Conservation (phyloP, 2,329 filamentous ascomycete genomes). For the Monosporascus sp. region DNA sequence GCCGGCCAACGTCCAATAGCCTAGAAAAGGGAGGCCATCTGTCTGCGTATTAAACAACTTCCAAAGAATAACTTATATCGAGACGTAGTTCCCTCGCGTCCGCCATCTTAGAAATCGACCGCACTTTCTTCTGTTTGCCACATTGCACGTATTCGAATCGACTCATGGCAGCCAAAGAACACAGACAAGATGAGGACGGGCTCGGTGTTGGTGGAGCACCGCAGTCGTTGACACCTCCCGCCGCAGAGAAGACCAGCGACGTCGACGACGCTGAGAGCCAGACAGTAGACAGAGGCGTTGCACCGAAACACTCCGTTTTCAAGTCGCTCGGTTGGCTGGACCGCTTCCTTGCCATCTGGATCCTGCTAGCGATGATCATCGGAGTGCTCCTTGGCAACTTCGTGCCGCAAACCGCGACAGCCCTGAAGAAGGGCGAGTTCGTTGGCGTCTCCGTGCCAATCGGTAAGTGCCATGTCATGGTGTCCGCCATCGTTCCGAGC, state of each 20-base stretch:
- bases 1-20: neutral
- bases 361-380: slow-evolving; percentile 70
- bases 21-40: too few species aligned
- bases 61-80: too few species aligned
- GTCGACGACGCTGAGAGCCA: slow-evolving; percentile 8
- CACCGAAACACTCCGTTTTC: slow-evolving; percentile 36
- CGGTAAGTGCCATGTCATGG: slow-evolving; percentile 8
- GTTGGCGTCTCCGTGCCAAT: slow-evolving; percentile 43
- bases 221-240: neutral
- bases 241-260: neutral
- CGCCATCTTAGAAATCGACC: too few species aligned
- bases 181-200: neutral
- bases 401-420: slow-evolving; percentile 54
- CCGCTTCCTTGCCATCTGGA: slow-evolving; percentile 65
- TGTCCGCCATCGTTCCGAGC: neutral
- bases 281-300: neutral
- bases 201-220: neutral
- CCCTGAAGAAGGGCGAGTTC: slow-evolving; percentile 66
- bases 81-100: too few species aligned
- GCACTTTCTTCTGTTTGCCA: too few species aligned
- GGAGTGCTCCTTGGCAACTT: slow-evolving; percentile 76
- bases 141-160: neutral
- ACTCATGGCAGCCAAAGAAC: neutral
- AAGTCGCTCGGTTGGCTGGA: slow-evolving; percentile 56
- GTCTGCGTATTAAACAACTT: too few species aligned